Base-by-base conservation (phyloP, 768 basidiomycete species). In the Naganishia onofrii region DNA sequence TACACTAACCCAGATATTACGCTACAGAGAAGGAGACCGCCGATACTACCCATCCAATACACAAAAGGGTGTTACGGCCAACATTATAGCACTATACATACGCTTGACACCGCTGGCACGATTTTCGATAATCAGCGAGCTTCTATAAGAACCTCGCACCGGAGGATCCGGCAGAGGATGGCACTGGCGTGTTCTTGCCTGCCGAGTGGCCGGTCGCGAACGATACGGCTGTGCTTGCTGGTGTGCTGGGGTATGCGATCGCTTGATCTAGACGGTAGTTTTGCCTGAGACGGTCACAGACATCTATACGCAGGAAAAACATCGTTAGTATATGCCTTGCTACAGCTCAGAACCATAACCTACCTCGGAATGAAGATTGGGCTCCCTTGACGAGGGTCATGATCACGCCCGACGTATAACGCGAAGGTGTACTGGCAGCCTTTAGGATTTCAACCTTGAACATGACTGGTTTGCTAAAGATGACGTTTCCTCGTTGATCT, bases 371-470 rank as follows among this genome's bases (percentile, higher is more conserved):
- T 32, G 86, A 88, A 28, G 91, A 90, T 52, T 87, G 83, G 21
- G 93, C 89, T 4, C 95, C 95, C 79, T 88, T 93, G 83, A 96
- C 93, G 73, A 91, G 88, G 17, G 90, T 84, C 63, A 95, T 77
- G 21, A 85, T 83, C 73, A 95, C 80, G 44, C 84, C 83, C 15
- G 89, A 86, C 70, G 84, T 82, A 82, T 84, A 88, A 71, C 82
- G 86, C 9, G 76, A 71, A n/a, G 72, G 69, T 19, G 73, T 70
- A 26, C 23, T 44, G 54, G 81, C 84, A 4, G 79, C 78, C 29
- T 77, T 67, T 38, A 85, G 83, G 74, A 93, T 83, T 77, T 95
- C 92, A 42, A 93, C 89, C 68, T 89, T 86, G 83, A 98, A 97
- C 73, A 87, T 87, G 44, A 89, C 88, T 9, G 71, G 51, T 26